Evolutionary conservation across 257 asterid species (phyloP).

Genomic region (Fraxinus pennsylvanica): DNA sequence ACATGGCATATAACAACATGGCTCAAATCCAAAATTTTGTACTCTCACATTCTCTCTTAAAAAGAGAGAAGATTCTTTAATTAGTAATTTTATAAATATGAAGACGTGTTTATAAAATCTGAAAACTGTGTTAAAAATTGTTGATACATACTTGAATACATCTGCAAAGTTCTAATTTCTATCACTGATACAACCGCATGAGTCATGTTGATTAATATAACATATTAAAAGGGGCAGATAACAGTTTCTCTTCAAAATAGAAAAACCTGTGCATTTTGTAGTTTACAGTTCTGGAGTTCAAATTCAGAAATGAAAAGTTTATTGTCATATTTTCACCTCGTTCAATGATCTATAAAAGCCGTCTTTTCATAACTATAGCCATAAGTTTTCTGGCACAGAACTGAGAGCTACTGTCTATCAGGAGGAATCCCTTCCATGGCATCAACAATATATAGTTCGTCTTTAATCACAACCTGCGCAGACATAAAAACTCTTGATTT

Average conservation of each 20-base stretch:
- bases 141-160: constrained; percentile 1
- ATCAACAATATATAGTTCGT: neutral
- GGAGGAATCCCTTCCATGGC: constrained; percentile 7
- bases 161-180: constrained; percentile 22
- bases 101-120: constrained; percentile 11
- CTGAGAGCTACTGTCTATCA: neutral
- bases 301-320: constrained; percentile 1
- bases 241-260: constrained; percentile 16
- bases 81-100: constrained; percentile 17
- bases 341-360: constrained; percentile 18
- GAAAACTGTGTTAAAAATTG: constrained; percentile 15
- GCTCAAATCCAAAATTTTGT: neutral
- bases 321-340: constrained; percentile 14
- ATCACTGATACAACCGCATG: constrained; percentile 15
- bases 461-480: constrained; percentile 44
- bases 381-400: neutral
- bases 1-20: neutral
- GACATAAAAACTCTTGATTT: neutral
- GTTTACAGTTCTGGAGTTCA: neutral
- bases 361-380: constrained; percentile 7
- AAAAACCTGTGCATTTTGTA: constrained; percentile 17
- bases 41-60: neutral
- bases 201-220: constrained; percentile 24
- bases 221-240: constrained; percentile 26
- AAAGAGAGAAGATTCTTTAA: neutral